Base-by-base conservation (phyloP, 1,284 basidiomycete species). In the Sanguinoderma infundibulare region DNA sequence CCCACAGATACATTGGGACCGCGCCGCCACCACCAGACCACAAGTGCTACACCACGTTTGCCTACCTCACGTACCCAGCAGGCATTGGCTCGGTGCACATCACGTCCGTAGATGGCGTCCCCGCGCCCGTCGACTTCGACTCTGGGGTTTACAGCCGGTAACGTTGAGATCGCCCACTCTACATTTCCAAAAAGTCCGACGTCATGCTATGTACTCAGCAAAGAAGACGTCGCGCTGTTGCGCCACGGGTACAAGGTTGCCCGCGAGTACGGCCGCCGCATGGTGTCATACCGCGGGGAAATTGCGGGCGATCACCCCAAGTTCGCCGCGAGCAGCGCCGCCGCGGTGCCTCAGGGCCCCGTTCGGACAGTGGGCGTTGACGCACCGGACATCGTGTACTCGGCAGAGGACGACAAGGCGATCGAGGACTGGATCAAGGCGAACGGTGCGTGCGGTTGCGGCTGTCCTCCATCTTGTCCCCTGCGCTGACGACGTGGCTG, bases 231-330 rank as follows among this genome's bases (percentile, higher is more conserved):
- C 2, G 78, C 76, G 2, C 73, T 82, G 12, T 69, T 87, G 61
- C 74, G 80, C 54, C 86, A 84, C 80, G 74, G 68, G 0, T 91
- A 88, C 70, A 91, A 90, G 70, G 79, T 77, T 62, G 62, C 73
- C 24, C 76, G 86, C n/a, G 89, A 90, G 71, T 70, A 85, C 38
- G 80, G 78, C 2, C 80, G 89, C 22, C 82, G 87, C 2, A 82
- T 89, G 81, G 74, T 77, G 0, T 72, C 72, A 24, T 90, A 81
- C 71, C 78, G 83, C 1, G 88, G 87, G 4, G 87, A 89, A 63
- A 70, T 78, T 1, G 53, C 68, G 0, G 57, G 67, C 1, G 67
- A 66, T 14, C 83, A 89, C 65, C 88, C 89, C 0, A 56, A 62
- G 6, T 90, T 89, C 70, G 66, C 79, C 2, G 62, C 70, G 1